Percentiles rank a stretch among this genome's conserved stretches.
phyloP scores from a whole-genome alignment of 1,139 yeast species.

The Saccharomyces hybrid region DNA sequence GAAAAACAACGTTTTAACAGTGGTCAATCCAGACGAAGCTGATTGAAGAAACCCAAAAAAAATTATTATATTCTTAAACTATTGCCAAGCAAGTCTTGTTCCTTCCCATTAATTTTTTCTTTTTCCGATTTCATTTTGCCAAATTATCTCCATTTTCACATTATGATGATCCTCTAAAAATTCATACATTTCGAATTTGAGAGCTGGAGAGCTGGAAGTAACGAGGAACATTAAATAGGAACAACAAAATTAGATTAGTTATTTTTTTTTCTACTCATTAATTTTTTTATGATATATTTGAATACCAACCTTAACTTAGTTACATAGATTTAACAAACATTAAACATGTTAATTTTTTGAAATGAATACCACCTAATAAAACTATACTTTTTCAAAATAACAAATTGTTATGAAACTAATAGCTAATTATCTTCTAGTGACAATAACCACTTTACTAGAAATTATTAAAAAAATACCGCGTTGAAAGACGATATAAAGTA shows the following conservation, averaged over 20 bases:
- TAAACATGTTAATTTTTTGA: too few relatives aligned
- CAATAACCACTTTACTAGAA: too few relatives aligned
- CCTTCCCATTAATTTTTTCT: not conserved
- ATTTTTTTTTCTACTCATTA: not conserved
- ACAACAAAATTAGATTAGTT: not conserved
- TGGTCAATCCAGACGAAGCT: constrained; percentile 30
- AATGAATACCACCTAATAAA: too few relatives aligned
- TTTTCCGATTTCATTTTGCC: not conserved
- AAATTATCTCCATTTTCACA: not conserved
- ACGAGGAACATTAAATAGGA: not conserved
- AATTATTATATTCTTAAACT: not conserved
- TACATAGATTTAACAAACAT: not conserved
- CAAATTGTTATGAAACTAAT: too few relatives aligned
- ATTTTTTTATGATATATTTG: not conserved
- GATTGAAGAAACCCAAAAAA: constrained; percentile 1
- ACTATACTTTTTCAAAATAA: too few relatives aligned
- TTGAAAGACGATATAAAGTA: too few relatives aligned
- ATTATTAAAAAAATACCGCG: too few relatives aligned
- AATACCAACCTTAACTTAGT: not conserved
- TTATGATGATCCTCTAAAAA: not conserved
- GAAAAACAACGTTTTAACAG: constrained; percentile 23
- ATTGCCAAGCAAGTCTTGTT: not conserved
- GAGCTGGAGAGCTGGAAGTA: not conserved
- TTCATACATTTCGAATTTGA: not conserved
- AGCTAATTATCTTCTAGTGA: too few relatives aligned